phyloP scores from a whole-genome alignment of 176 grass and related monocot genomes.

The Musa itinerans region DNA sequence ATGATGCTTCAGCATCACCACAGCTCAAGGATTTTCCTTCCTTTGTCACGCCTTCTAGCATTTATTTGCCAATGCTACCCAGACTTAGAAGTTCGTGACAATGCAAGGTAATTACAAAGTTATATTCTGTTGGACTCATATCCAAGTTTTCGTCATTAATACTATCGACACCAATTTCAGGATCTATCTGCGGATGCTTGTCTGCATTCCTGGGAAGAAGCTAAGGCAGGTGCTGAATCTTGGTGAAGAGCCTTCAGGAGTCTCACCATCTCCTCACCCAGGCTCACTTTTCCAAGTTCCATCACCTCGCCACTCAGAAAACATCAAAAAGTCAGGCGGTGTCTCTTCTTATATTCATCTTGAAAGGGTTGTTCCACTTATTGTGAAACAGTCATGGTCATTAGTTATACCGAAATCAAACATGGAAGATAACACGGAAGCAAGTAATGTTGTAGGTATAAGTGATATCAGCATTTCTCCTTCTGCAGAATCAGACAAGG shows the following conservation, averaged over 20 bases:
- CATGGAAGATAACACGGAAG: constrained; percentile 31
- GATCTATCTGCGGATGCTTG: constrained; percentile 77
- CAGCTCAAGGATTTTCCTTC: constrained; percentile 56
- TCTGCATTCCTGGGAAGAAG: constrained; percentile 84
- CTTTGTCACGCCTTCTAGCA: constrained; percentile 50
- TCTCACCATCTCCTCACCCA: constrained; percentile 42
- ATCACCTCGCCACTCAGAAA: constrained; percentile 34
- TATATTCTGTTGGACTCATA: not conserved
- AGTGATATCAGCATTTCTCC: constrained; percentile 36
- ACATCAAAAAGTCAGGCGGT: constrained; percentile 40
- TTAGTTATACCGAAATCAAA: constrained; percentile 51
- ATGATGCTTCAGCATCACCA: constrained; percentile 75
- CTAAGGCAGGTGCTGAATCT: constrained; percentile 62
- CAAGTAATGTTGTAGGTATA: constrained; percentile 40
- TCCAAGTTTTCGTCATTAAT: not conserved
- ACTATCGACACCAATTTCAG: constrained; percentile 17
- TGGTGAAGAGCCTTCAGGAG: constrained; percentile 50
- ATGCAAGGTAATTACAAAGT: constrained; percentile 47
- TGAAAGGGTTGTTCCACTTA: constrained; percentile 50
- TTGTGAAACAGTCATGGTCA: constrained; percentile 86
- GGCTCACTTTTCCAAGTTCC: constrained; percentile 56
- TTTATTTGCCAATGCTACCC: constrained; percentile 65
- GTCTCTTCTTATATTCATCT: constrained; percentile 74
- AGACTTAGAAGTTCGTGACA: constrained; percentile 88
- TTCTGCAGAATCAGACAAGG: constrained; percentile 30